Evolutionary conservation across 768 basidiomycete species (phyloP).

Genomic region (Boletus sp.): DNA sequence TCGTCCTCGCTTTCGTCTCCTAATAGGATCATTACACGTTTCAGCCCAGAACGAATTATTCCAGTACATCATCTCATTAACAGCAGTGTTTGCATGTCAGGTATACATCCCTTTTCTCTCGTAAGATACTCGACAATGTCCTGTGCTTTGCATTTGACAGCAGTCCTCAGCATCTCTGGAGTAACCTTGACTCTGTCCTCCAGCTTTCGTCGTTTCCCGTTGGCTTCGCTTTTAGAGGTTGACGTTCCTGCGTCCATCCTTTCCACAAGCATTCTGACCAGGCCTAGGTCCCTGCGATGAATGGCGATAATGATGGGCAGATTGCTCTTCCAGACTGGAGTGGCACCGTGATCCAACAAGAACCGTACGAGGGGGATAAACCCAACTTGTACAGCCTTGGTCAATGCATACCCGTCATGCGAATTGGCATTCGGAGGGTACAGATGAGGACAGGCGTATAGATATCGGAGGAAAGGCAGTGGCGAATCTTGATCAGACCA

Average conservation of each 20-base stretch:
- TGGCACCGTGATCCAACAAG: constrained; percentile 69
- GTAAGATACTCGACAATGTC: constrained; percentile 72
- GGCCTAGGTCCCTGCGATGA: constrained; percentile 55
- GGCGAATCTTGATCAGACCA: constrained; percentile 56
- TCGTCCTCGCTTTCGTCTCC: neutral
- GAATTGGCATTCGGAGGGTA: constrained; percentile 55
- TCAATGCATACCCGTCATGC: constrained; percentile 78
- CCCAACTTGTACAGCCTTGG: constrained; percentile 66
- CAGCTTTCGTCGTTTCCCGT: constrained; percentile 49
- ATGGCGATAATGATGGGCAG: constrained; percentile 79
- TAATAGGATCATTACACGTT: neutral
- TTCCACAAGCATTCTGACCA: constrained; percentile 79
- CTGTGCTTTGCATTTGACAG: constrained; percentile 59
- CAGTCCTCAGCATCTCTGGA: constrained; percentile 58
- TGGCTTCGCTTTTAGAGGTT: constrained; percentile 18
- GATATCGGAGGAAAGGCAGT: constrained; percentile 59
- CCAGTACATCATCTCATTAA: constrained; percentile 30
- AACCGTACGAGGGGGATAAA: constrained; percentile 65
- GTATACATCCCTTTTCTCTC: constrained; percentile 66
- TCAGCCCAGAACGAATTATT: neutral
- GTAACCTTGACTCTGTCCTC: constrained; percentile 57
- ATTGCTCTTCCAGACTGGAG: constrained; percentile 55
- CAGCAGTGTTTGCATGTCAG: constrained; percentile 64
- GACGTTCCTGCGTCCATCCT: constrained; percentile 31
- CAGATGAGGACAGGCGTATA: constrained; percentile 43